A percentile compares a stretch with the other conserved stretches of the same genome.
phyloP scores from a whole-genome alignment of 768 basidiomycete genomes.

The Mycena galericulata region DNA sequence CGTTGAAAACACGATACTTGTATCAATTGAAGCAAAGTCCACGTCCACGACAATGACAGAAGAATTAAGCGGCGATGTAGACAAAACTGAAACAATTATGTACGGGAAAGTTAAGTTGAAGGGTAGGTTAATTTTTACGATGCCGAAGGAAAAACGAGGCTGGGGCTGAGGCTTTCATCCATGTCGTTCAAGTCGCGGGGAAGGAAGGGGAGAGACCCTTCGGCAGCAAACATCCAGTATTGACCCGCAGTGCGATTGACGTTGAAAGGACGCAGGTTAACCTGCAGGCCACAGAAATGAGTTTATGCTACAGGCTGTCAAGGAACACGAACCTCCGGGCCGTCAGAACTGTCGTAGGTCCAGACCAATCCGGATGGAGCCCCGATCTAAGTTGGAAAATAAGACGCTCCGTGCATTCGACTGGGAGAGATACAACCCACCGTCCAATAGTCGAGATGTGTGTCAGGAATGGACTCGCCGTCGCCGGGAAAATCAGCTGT shows the following conservation, averaged over 20 bases:
- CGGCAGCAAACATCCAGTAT: slow-evolving; percentile 32
- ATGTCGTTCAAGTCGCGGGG: slow-evolving; percentile 19
- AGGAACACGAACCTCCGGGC: slow-evolving; percentile 20
- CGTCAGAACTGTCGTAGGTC: slow-evolving; percentile 23
- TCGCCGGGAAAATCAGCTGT: slow-evolving; percentile 31
- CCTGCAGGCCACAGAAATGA: slow-evolving; percentile 6
- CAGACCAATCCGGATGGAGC: slow-evolving; percentile 25
- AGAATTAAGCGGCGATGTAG: slow-evolving; percentile 14
- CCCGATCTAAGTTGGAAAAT: slow-evolving; percentile 14
- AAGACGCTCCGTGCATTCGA: not conserved
- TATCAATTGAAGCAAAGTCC: slow-evolving; percentile 2
- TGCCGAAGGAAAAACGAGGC: slow-evolving; percentile 15
- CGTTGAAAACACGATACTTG: not conserved
- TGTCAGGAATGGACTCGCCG: slow-evolving; percentile 24
- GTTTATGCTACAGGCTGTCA: not conserved
- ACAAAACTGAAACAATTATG: slow-evolving; percentile 25
- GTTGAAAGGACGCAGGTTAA: slow-evolving; percentile 22
- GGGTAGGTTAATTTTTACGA: not conserved
- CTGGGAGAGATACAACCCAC: not conserved
- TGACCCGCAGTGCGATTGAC: slow-evolving; percentile 23
- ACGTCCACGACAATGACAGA: slow-evolving; percentile 9
- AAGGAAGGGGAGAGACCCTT: slow-evolving; percentile 25
- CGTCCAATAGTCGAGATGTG: slow-evolving; percentile 30
- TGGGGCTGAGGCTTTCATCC: slow-evolving; percentile 13
- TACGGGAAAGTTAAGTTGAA: slow-evolving; percentile 23